Base-by-base conservation (phyloP, 106 monocot species). In the Dioscorea dumetorum region DNA sequence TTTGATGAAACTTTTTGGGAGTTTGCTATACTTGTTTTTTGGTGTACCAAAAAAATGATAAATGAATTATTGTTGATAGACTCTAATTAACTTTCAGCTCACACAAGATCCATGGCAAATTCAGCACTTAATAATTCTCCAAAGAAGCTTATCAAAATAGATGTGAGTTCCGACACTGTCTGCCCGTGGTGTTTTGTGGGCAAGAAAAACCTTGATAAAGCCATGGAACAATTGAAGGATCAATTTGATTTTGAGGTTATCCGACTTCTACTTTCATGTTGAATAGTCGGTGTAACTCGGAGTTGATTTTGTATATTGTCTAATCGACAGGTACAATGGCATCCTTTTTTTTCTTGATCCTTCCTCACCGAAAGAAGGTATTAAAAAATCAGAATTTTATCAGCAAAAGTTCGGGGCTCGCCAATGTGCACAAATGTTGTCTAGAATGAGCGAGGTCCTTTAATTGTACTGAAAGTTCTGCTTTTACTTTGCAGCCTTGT, bases 171-270 rank as follows among this genome's bases (percentile, higher is more conserved):
- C 6, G 95, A 95, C 75, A 88, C 84, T 20, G 91, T 88, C 22
- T 95, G 95, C 60, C 91, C 91, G 12, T 95, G 91, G 91, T 95
- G 95, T 57, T 91, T 95, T 76, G 88, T 95, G 59, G 95, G 95
- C 18, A 91, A 88, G 77, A 71, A 73, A 62, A 91, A 95, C 71
- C 95, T 95, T 63, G 84, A 88, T n/a, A 95, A 86, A 70, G 95
- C 95, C n/a, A 95, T 91, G 33, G 77, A 83, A 22, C 34, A 79
- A 22, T 70, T 64, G 20, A 91, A 86, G 49, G 86, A 95, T 34
- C 68, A 76, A 58, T 91, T 80, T 64, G 74, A 91, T 60, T 95
- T 95, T 63, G 88, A 95, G 95, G 95, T 95, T 67, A 50, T 1
- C 24, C 28, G 20, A 8, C 22, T 8, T n/a, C 67, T 51, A 57